Conservation (phyloP, 2,329 filamentous ascomycete species). For the Coleophoma crateriformis region DNA sequence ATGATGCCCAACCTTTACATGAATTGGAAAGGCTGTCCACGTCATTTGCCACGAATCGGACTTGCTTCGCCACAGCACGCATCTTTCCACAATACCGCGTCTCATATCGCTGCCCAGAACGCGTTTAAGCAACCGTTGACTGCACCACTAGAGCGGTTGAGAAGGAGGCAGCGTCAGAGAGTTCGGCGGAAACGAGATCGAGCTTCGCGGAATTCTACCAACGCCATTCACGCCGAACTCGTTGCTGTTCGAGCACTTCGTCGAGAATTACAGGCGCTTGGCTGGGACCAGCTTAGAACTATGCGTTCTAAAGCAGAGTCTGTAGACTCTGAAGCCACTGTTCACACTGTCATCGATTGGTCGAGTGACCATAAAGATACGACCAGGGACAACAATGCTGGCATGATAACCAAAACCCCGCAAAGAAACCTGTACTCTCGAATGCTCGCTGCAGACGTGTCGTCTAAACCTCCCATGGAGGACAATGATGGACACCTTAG, state of each 20-base stretch:
- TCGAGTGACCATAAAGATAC: not conserved
- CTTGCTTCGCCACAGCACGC: slow-evolving; percentile 10
- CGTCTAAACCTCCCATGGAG: not conserved
- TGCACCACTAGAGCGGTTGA: slow-evolving; percentile 5
- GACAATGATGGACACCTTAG: no score
- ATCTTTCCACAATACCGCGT: slow-evolving; percentile 4
- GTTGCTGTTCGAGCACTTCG: not conserved
- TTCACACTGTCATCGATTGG: not conserved
- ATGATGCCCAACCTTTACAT: slow-evolving; percentile 19
- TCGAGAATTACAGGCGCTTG: not conserved
- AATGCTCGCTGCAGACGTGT: slow-evolving; percentile 14
- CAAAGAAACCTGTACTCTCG: slow-evolving; percentile 10
- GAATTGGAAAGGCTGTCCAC: slow-evolving; percentile 24
- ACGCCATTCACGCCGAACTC: no score
- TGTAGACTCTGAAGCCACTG: not conserved
- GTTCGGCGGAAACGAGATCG: not conserved
- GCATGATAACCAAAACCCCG: slow-evolving; percentile 2
- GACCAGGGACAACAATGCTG: slow-evolving; percentile 4
- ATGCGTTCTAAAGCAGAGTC: not conserved
- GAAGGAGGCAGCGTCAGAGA: slow-evolving; percentile 17
- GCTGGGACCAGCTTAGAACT: not conserved
- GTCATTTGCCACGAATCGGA: slow-evolving; percentile 20
- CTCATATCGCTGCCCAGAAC: slow-evolving; percentile 9
- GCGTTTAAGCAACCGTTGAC: slow-evolving; percentile 8
- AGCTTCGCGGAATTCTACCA: not conserved